phyloP scores from a whole-genome alignment of 805 yeast species.

The Kuraishia molischiana region DNA sequence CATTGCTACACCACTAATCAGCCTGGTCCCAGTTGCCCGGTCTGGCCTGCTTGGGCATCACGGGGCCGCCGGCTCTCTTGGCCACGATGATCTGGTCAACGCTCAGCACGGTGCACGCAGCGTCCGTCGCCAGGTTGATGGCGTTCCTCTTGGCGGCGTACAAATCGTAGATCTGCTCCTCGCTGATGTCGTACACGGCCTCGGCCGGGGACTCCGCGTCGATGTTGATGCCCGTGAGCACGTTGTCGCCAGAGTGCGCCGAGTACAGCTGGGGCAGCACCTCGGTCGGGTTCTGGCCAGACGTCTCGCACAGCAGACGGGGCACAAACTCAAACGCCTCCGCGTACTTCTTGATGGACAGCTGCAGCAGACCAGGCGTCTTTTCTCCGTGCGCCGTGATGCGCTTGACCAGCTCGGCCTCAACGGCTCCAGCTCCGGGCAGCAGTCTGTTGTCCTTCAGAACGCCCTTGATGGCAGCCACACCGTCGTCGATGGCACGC shows the following conservation, averaged over 20 bases:
- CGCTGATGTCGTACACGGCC: conserved; percentile 64
- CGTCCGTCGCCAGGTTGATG: conserved; percentile 89
- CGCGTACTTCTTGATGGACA: conserved; percentile 91
- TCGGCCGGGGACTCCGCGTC: conserved; percentile 54
- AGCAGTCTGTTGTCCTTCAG: conserved; percentile 72
- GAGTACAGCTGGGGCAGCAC: conserved; percentile 85
- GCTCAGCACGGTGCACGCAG: conserved; percentile 80
- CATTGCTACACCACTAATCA: too few relatives aligned
- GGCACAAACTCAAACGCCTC: conserved; percentile 94
- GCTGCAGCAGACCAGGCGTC: conserved; percentile 87
- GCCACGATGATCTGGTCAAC: conserved; percentile 99
- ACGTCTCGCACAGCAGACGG: conserved; percentile 84
- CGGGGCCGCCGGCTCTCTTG: conserved; percentile 97
- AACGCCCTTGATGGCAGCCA: conserved; percentile 81
- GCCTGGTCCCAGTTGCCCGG: conserved; percentile 97
- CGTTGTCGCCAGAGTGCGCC: conserved; percentile 54
- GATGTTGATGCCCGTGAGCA: conserved; percentile 60
- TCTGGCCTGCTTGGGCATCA: conserved; percentile 73
- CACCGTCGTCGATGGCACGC: conserved; percentile 97
- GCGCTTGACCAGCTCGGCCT: conserved; percentile 75
- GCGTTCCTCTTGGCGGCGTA: conserved; percentile 78
- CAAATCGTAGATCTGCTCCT: conserved; percentile 68
- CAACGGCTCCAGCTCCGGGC: conserved; percentile 96
- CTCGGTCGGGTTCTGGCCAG: conserved; percentile 87
- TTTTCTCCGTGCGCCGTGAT: conserved; percentile 82